Percentiles rank a stretch among this genome's conserved stretches.
Conservation (phyloP, 345 rosid genomes). For the Gossypium turneri region DNA sequence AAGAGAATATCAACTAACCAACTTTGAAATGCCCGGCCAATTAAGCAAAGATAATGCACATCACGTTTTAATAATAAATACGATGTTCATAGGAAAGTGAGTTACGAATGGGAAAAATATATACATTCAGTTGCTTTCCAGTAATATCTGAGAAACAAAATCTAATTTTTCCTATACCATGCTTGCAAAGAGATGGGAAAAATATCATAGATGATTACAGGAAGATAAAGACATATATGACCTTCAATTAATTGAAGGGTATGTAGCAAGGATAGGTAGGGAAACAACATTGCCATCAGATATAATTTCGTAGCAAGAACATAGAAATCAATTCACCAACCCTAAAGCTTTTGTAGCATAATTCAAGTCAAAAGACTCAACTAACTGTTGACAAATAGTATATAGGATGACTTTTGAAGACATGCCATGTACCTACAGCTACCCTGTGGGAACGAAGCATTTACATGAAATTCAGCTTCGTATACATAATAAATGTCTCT, state of each 20-base stretch:
- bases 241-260: background rate
- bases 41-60: no score
- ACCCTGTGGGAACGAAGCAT: background rate
- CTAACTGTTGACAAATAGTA: background rate
- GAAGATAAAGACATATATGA: background rate
- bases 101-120: background rate
- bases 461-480: background rate
- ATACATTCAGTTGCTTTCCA: background rate
- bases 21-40: no score
- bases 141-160: background rate
- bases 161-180: background rate
- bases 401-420: background rate
- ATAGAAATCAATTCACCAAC: background rate
- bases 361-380: background rate
- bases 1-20: no score
- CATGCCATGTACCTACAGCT: background rate
- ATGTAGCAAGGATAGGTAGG: background rate
- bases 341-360: background rate
- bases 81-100: background rate
- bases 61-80: background rate
- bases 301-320: conserved; percentile 3
- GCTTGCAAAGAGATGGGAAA: background rate
- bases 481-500: background rate
- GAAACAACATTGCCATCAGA: conserved; percentile 14
- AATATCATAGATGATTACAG: no score